These are phyloP conservation scores for Starmera caribaea DNA, from an alignment of 805 yeast genomes.

Conservation along the genomic window DNA sequence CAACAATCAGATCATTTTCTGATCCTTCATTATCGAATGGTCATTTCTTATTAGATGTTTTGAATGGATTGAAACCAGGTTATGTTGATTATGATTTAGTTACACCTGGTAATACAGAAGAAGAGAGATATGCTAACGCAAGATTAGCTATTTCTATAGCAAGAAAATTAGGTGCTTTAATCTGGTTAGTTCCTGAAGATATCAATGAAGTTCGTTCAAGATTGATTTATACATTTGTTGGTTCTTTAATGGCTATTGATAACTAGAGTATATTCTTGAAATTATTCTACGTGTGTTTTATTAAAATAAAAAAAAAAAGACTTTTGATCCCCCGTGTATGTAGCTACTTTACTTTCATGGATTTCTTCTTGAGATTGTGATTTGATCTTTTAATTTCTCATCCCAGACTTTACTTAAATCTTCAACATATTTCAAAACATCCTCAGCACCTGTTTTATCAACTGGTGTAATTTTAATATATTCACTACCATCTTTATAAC, in stretches of 20 bases:
- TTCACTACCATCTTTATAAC: conserved; percentile 54
- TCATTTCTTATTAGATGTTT: conserved; percentile 77
- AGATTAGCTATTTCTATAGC: conserved; percentile 97
- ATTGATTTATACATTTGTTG: conserved; percentile 88
- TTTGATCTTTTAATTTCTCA: conserved; percentile 61
- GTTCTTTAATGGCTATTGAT: conserved; percentile 78
- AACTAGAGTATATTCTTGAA: conserved; percentile 3
- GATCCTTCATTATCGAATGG: conserved; percentile 73
- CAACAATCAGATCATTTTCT: conserved; percentile 72
- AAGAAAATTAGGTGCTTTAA: conserved; percentile 93
- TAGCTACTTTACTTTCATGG: background rate
- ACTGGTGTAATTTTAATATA: conserved; percentile 45
- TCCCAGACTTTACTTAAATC: conserved; percentile 61
- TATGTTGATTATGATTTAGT: conserved; percentile 95
- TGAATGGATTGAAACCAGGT: conserved; percentile 93
- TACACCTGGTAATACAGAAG: conserved; percentile 66
- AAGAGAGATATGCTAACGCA: conserved; percentile 88
- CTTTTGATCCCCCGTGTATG: background rate
- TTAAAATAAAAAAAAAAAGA: background rate
- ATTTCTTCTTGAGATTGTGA: conserved; percentile 27
- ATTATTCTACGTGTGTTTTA: background rate
- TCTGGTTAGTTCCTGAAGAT: conserved; percentile 99
- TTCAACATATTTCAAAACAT: conserved; percentile 58
- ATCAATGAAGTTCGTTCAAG: conserved; percentile 93
- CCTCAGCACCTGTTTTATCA: conserved; percentile 55